Evolutionary conservation across 2,329 filamentous ascomycete genomes (phyloP).

Genomic region (Arthrobotrys entomopaga): DNA sequence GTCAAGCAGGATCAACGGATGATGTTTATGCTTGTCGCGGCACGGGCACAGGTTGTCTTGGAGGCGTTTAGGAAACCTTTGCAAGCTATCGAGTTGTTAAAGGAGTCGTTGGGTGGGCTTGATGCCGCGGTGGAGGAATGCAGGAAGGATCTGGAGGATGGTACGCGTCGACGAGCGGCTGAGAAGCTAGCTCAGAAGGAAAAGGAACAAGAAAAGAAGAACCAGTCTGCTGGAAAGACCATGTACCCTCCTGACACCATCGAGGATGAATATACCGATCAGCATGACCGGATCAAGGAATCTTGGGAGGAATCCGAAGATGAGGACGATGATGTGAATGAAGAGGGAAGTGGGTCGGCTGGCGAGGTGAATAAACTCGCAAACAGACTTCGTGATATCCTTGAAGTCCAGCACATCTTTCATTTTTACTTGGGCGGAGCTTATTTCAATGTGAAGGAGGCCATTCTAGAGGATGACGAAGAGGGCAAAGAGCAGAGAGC

Average conservation of each 20-base stretch:
- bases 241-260: conserved; percentile 15
- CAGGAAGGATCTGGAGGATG: conserved; percentile 70
- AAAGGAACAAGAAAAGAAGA: conserved; percentile 36
- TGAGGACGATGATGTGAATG: conserved; percentile 67
- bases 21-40: conserved; percentile 72
- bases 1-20: conserved; percentile 76
- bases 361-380: conserved; percentile 44
- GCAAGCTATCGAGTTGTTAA: conserved; percentile 77
- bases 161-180: conserved; percentile 63
- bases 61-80: conserved; percentile 64
- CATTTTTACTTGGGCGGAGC: conserved; percentile 42
- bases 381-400: conserved; percentile 36
- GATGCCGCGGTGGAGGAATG: conserved; percentile 71
- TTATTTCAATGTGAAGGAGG: conserved; percentile 58
- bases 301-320: conserved; percentile 65
- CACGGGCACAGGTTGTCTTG: conserved; percentile 78
- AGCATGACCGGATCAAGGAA: conserved; percentile 52
- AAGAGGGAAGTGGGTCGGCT: conserved; percentile 66
- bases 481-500: conserved; percentile 71
- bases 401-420: conserved; percentile 46
- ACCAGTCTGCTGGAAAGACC: conserved; percentile 3
- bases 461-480: conserved; percentile 74
- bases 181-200: conserved; percentile 57
- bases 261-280: conserved; percentile 31
- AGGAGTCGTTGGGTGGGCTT: conserved; percentile 63